phyloP scores from a whole-genome alignment of 75 land plant genomes.

The Picea sitchensis region DNA sequence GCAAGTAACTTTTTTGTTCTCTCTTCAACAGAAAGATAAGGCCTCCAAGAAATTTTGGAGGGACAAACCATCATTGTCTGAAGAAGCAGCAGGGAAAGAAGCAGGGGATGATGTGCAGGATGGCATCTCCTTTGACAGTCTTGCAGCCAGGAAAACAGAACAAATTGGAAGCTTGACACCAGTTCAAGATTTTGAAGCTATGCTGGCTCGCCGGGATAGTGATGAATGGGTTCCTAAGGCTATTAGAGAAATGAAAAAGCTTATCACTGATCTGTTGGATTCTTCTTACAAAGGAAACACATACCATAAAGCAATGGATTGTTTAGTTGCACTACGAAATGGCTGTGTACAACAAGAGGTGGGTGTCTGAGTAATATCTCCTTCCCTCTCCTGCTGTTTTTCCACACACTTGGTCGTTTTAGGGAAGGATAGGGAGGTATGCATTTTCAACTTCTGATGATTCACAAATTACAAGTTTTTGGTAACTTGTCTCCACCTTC shows the following conservation, averaged over 20 bases:
- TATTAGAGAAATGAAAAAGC: constrained; percentile 67
- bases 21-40: constrained; percentile 60
- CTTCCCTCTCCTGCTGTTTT: neutral
- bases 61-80: constrained; percentile 40
- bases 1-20: neutral
- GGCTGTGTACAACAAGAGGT: constrained; percentile 94
- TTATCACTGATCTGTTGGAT: constrained; percentile 62
- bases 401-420: neutral
- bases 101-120: constrained; percentile 20
- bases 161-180: constrained; percentile 70
- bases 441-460: neutral
- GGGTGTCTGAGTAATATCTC: constrained; percentile 1
- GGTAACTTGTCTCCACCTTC: neutral
- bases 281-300: constrained; percentile 60
- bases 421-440: neutral
- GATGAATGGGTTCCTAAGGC: constrained; percentile 81
- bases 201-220: constrained; percentile 80
- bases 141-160: constrained; percentile 39
- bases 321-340: constrained; percentile 71
- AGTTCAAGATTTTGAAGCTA: constrained; percentile 67
- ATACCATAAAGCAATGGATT: constrained; percentile 73
- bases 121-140: constrained; percentile 24
- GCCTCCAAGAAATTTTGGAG: constrained; percentile 38
- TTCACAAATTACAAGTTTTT: neutral
- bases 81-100: constrained; percentile 28